Percentiles rank a stretch among this genome's conserved stretches.
phyloP scores from a whole-genome alignment of 2,329 filamentous ascomycete species.

The Pseudogymnoascus sp. region DNA sequence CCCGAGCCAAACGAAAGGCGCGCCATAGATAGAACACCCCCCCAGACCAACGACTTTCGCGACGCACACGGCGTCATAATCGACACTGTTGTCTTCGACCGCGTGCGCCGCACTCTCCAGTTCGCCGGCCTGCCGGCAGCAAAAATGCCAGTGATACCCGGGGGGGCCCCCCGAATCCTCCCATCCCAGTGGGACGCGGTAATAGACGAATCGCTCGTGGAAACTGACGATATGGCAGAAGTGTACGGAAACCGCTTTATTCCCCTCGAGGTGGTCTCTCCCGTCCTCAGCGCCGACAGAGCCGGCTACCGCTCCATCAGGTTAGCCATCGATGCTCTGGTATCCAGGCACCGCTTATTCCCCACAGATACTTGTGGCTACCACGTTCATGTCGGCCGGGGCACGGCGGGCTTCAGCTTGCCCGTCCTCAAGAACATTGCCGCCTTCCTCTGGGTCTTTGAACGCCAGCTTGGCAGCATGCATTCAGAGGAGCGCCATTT shows the following conservation, averaged over 20 bases:
- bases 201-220: not conserved
- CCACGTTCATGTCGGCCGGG: slow-evolving; percentile 29
- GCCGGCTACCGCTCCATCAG: slow-evolving; percentile 3
- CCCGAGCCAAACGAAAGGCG: not conserved
- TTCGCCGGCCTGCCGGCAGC: not conserved
- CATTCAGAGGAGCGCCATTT: slow-evolving; percentile 16
- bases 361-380: slow-evolving; percentile 21
- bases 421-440: slow-evolving; percentile 25
- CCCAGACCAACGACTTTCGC: not conserved
- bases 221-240: not conserved
- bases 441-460: slow-evolving; percentile 23
- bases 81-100: not conserved
- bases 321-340: slow-evolving; percentile 9
- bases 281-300: not conserved
- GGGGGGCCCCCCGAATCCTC: not conserved
- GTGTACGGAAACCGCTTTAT: not conserved
- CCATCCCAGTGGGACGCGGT: not conserved
- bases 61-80: not conserved
- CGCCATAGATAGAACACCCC: not conserved
- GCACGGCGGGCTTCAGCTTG: slow-evolving; percentile 19
- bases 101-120: not conserved
- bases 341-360: slow-evolving; percentile 17
- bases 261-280: not conserved
- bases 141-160: not conserved
- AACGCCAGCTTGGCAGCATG: slow-evolving; percentile 22